phyloP scores from a whole-genome alignment of 176 grass and related monocot genomes.

The Lolium perenne region DNA sequence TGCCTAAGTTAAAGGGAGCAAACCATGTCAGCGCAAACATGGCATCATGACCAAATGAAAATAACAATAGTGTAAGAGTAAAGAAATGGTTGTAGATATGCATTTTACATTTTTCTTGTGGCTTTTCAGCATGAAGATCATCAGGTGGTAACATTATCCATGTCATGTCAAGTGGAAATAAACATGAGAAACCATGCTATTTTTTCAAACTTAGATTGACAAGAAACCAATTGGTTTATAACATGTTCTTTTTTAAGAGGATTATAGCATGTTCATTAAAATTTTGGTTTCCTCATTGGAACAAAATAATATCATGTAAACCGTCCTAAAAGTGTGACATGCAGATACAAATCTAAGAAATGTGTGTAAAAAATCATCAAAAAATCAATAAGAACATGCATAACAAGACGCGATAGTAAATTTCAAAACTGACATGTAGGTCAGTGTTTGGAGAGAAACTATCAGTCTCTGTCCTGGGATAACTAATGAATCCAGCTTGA shows the following conservation, averaged over 20 bases:
- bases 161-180: conserved; percentile 11
- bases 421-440: conserved; percentile 68
- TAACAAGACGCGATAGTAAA: conserved; percentile 27
- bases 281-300: neutral
- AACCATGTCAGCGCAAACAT: conserved; percentile 38
- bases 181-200: neutral
- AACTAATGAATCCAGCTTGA: conserved; percentile 95
- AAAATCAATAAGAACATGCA: conserved; percentile 32
- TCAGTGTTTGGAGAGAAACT: conserved; percentile 93
- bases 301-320: conserved; percentile 30
- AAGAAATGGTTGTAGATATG: neutral
- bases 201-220: conserved; percentile 1
- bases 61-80: conserved; percentile 19
- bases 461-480: conserved; percentile 97
- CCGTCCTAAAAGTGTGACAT: neutral
- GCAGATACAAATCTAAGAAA: neutral
- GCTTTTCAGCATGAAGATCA: conserved; percentile 21
- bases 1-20: conserved; percentile 52
- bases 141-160: conserved; percentile 22
- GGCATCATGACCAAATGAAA: conserved; percentile 8
- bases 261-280: too few species aligned
- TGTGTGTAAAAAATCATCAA: conserved; percentile 25
- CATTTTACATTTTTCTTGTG: conserved; percentile 24
- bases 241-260: neutral
- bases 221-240: conserved; percentile 22